phyloP scores from a whole-genome alignment of 768 basidiomycete genomes.

The Rhizopogon sp. region DNA sequence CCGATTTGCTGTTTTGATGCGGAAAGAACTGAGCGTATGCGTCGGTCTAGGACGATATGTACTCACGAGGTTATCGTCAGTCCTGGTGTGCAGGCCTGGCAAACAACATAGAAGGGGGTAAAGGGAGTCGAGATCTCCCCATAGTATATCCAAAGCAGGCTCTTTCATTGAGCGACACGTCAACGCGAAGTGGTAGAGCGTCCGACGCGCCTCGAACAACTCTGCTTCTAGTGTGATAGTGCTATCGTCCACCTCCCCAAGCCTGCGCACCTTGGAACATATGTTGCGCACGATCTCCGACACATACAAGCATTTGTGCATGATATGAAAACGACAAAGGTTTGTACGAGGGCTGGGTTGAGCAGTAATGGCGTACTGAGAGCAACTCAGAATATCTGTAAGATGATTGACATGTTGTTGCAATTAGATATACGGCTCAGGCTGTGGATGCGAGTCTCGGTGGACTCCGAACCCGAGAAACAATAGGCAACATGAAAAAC shows the following conservation, averaged over 20 bases:
- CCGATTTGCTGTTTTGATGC: background rate
- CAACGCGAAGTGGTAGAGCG: background rate
- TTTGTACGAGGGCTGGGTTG: too few relatives aligned
- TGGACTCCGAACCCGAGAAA: background rate
- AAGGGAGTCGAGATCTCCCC: background rate
- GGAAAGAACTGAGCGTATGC: background rate
- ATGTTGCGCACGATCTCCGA: background rate
- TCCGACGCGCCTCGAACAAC: background rate
- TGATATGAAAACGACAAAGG: background rate
- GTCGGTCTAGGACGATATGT: background rate
- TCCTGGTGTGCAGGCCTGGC: background rate
- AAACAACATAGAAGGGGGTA: conserved; percentile 1
- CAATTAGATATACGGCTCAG: background rate
- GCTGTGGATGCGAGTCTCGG: background rate
- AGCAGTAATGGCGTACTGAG: too few relatives aligned
- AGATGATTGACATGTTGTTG: background rate
- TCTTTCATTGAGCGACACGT: conserved; percentile 4
- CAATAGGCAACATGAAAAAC: background rate
- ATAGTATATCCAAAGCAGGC: conserved; percentile 3
- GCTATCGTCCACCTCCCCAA: background rate
- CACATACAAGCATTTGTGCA: conserved; percentile 4
- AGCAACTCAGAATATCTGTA: too few relatives aligned
- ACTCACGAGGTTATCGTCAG: background rate
- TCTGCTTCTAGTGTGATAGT: background rate
- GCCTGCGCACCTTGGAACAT: background rate